These are phyloP conservation scores for Globisporangium emineosum DNA, from an alignment of 352 stramenopile genomes.

Conservation along the genomic window DNA sequence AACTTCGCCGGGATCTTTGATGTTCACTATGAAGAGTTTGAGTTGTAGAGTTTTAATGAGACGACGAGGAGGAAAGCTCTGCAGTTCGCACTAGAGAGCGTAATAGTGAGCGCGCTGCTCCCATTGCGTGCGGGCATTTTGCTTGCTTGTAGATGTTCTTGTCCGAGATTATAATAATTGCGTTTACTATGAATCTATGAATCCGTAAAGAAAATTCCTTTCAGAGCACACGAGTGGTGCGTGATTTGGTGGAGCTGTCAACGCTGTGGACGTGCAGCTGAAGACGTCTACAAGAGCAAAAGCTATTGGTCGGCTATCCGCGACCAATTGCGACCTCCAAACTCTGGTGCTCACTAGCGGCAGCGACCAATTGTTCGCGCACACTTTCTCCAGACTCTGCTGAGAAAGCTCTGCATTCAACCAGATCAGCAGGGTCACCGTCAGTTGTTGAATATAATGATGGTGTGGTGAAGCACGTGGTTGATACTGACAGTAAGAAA, in stretches of 20 bases:
- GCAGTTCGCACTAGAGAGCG: slow-evolving; percentile 4
- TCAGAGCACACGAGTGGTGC: not conserved
- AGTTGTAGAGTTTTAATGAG: slow-evolving; percentile 60
- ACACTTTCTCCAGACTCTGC: too few species aligned
- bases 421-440: too few species aligned
- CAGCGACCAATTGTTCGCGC: too few species aligned
- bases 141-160: slow-evolving; percentile 9
- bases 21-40: slow-evolving; percentile 87
- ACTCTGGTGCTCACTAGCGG: too few species aligned
- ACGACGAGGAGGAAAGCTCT: not conserved
- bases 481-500: too few species aligned
- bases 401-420: too few species aligned
- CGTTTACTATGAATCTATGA: slow-evolving; percentile 5
- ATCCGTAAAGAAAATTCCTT: not conserved
- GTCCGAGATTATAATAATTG: slow-evolving; percentile 9
- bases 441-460: too few species aligned
- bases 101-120: not conserved
- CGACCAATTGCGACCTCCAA: too few species aligned
- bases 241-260: not conserved
- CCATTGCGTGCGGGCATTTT: not conserved
- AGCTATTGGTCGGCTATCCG: too few species aligned
- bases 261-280: too few species aligned
- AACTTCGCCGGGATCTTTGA: slow-evolving; percentile 85
- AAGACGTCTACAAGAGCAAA: too few species aligned
- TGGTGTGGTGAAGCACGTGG: too few species aligned